phyloP scores from a whole-genome alignment of 176 grass and related monocot species.

The Ensete ventricosum region DNA sequence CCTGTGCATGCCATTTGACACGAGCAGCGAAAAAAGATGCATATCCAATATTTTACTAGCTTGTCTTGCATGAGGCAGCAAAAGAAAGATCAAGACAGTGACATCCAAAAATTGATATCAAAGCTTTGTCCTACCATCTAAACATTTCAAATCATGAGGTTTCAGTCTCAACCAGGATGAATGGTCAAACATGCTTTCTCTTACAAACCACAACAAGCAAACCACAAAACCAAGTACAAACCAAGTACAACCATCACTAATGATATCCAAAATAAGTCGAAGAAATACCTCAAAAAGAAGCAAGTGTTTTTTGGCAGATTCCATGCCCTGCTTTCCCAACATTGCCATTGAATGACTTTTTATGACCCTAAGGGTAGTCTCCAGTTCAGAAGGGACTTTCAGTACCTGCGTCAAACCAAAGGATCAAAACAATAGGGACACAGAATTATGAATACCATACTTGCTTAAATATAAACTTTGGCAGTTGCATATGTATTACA shows the following conservation, averaged over 20 bases:
- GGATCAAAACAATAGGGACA: background rate
- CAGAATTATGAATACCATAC: slow-evolving; percentile 2
- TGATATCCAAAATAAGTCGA: slow-evolving; percentile 1
- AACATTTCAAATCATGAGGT: background rate
- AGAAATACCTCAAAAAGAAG: slow-evolving; percentile 78
- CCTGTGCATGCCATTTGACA: background rate
- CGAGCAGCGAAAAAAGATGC: background rate
- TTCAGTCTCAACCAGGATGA: background rate
- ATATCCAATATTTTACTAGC: background rate
- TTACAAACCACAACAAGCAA: background rate
- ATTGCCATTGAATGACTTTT: slow-evolving; percentile 56
- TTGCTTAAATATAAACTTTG: background rate
- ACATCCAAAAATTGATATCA: background rate
- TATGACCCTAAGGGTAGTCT: slow-evolving; percentile 67
- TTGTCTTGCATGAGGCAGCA: background rate
- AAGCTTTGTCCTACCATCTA: background rate
- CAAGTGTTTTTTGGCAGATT: slow-evolving; percentile 65
- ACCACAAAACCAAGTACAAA: background rate
- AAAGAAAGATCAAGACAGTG: background rate
- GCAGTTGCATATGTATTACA: background rate
- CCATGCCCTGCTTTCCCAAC: slow-evolving; percentile 42
- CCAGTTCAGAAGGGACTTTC: slow-evolving; percentile 71
- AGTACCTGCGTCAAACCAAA: slow-evolving; percentile 39
- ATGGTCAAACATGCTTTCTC: background rate
- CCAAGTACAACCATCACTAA: background rate